phyloP scores from a whole-genome alignment of 129 eudicot species.

The Kitagawia praeruptora region DNA sequence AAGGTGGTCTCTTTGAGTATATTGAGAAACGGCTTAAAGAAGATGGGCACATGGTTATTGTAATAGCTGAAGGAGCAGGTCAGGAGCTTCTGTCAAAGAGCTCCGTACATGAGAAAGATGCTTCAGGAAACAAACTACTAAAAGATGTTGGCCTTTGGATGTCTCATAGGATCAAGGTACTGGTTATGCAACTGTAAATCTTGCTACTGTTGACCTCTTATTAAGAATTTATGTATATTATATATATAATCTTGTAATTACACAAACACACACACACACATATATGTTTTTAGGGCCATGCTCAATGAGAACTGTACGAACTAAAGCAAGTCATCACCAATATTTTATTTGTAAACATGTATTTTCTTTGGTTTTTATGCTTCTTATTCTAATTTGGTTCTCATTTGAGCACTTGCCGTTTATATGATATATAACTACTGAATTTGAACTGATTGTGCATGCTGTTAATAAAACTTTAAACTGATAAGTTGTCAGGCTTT shows the following conservation, averaged over 20 bases:
- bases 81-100: constrained; percentile 65
- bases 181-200: neutral
- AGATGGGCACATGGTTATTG: constrained; percentile 96
- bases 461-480: neutral
- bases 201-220: neutral
- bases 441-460: neutral
- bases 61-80: constrained; percentile 92
- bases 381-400: neutral
- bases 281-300: neutral
- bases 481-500: neutral
- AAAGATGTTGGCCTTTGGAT: constrained; percentile 94
- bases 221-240: neutral
- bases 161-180: constrained; percentile 78
- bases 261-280: neutral
- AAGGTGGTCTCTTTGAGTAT: constrained; percentile 78
- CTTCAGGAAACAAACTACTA: constrained; percentile 83
- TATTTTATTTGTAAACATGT: no score
- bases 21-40: constrained; percentile 72
- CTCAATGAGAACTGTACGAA: neutral
- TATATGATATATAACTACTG: neutral
- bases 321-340: neutral
- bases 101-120: constrained; percentile 52
- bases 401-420: neutral
- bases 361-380: neutral
- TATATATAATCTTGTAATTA: neutral